phyloP scores from a whole-genome alignment of 129 eudicot genomes.

The Smallanthus sonchifolius region DNA sequence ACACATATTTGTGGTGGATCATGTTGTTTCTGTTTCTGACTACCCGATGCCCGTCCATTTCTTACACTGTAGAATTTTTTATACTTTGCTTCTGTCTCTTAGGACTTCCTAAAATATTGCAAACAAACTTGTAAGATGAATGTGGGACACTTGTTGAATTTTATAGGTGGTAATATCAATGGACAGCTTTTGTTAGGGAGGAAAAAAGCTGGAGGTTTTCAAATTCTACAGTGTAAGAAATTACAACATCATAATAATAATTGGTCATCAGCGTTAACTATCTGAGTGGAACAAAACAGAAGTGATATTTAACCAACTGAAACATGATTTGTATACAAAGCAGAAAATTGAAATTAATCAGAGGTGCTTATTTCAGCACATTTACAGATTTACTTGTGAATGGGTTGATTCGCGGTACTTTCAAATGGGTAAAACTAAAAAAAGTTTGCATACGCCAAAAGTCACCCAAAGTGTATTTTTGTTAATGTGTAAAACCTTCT shows the following conservation, averaged over 20 bases:
- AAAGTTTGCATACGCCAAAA: neutral
- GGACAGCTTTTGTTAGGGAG: neutral
- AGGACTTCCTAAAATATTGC: slow-evolving; percentile 58
- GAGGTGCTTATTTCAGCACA: neutral
- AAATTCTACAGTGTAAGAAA: slow-evolving; percentile 13
- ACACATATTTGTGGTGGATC: slow-evolving; percentile 6
- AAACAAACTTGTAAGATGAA: slow-evolving; percentile 9
- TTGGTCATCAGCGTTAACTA: slow-evolving; percentile 1
- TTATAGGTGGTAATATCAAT: neutral
- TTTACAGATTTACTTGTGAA: neutral
- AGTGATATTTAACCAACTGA: neutral
- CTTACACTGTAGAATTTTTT: no score
- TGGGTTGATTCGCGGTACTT: neutral
- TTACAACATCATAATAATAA: slow-evolving; percentile 6
- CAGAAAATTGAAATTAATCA: neutral
- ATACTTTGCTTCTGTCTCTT: slow-evolving; percentile 80
- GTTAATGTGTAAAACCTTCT: neutral
- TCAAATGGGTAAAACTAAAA: neutral
- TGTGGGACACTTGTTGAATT: neutral
- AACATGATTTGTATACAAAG: slow-evolving; percentile 7
- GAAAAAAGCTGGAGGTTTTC: slow-evolving; percentile 1
- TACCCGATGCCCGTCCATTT: no score
- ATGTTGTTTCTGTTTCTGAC: slow-evolving; percentile 30
- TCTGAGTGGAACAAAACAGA: slow-evolving; percentile 1
- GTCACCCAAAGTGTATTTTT: neutral